Conservation (phyloP, 202 grass and related monocot species). For the Miscanthus sacchariflorus region DNA sequence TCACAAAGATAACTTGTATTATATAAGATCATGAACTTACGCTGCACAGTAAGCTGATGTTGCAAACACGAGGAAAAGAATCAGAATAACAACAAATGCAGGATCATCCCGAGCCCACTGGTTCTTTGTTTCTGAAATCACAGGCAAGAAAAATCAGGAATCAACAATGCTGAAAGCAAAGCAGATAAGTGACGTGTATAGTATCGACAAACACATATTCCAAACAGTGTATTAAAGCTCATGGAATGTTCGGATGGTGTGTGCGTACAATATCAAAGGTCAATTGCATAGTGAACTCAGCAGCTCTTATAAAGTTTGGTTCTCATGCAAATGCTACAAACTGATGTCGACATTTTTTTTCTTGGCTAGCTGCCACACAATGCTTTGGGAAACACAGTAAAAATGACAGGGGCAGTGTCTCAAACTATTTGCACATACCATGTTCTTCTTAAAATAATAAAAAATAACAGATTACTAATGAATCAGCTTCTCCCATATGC, state of each 20-base stretch:
- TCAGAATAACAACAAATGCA: conserved; percentile 93
- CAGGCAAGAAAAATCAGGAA: conserved; percentile 20
- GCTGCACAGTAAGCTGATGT: conserved; percentile 90
- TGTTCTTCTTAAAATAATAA: conserved; percentile 11
- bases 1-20: conserved; percentile 16
- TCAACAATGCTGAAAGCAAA: conserved; percentile 20
- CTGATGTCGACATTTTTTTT: background rate
- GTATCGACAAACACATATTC: conserved; percentile 10
- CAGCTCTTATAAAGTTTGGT: background rate
- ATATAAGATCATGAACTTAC: conserved; percentile 59
- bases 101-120: conserved; percentile 99
- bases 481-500: conserved; percentile 21
- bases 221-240: background rate
- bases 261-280: background rate
- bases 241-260: background rate
- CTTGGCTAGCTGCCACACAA: background rate
- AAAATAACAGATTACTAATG: conserved; percentile 1
- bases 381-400: background rate
- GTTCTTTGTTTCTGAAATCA: conserved; percentile 96
- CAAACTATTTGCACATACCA: conserved; percentile 25
- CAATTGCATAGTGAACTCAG: background rate
- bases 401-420: background rate
- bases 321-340: conserved; percentile 12
- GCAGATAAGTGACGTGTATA: background rate
- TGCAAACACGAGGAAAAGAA: conserved; percentile 91